Percentiles rank a stretch among this genome's conserved stretches.
Evolutionary conservation across 306 rosid genomes (phyloP).

Genomic region (Ormosia emarginata): DNA sequence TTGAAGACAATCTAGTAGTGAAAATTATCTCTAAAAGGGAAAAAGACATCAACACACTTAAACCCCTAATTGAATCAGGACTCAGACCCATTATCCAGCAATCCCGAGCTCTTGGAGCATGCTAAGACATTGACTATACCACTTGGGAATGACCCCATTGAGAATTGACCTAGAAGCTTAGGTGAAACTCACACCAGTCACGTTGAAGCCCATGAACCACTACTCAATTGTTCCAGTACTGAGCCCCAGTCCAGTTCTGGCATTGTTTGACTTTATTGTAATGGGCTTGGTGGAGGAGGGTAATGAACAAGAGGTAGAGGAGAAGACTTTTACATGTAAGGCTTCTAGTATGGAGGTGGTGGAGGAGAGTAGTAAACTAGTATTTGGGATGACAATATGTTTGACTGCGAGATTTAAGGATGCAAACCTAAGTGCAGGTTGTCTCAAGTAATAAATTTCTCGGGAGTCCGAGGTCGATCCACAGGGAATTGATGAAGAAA

Average conservation of each 20-base stretch:
- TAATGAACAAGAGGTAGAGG: too few relatives aligned
- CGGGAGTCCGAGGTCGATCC: too few relatives aligned
- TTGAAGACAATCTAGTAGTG: slow-evolving; percentile 58
- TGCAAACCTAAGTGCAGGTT: too few relatives aligned
- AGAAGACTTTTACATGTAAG: too few relatives aligned
- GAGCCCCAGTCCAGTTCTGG: slow-evolving; percentile 58
- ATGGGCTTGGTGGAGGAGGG: too few relatives aligned
- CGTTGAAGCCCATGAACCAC: slow-evolving; percentile 24
- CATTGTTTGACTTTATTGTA: slow-evolving; percentile 55
- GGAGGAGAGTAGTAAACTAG: too few relatives aligned
- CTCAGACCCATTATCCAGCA: slow-evolving; percentile 57
- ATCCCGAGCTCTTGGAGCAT: slow-evolving; percentile 54
- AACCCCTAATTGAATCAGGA: slow-evolving; percentile 59
- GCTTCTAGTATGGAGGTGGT: too few relatives aligned
- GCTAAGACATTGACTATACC: slow-evolving; percentile 57
- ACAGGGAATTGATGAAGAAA: too few relatives aligned
- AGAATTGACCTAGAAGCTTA: slow-evolving; percentile 76
- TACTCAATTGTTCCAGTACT: slow-evolving; percentile 55
- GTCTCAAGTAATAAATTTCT: too few relatives aligned
- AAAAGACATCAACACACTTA: slow-evolving; percentile 43
- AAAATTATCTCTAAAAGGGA: slow-evolving; percentile 55
- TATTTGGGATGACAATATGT: too few relatives aligned
- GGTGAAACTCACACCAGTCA: slow-evolving; percentile 52
- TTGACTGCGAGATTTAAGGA: too few relatives aligned
- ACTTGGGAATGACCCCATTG: slow-evolving; percentile 76